phyloP scores from a whole-genome alignment of 1,284 basidiomycete genomes.

The Gymnopus androsaceus region DNA sequence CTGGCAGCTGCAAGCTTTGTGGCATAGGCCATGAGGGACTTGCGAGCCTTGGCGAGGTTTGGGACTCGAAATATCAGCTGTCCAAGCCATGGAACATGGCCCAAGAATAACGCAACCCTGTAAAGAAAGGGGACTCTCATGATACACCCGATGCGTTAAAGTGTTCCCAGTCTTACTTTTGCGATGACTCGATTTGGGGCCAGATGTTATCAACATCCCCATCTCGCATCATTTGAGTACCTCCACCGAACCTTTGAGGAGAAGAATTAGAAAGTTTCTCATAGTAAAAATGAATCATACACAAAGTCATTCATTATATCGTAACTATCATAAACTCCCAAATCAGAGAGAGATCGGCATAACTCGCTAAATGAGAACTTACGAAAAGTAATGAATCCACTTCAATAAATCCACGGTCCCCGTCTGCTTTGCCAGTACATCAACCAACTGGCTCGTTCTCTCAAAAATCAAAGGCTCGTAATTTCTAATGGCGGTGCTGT shows the following conservation, averaged over 20 bases:
- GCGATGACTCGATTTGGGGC: slow-evolving; percentile 36
- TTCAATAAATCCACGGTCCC: slow-evolving; percentile 41
- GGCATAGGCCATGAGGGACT: slow-evolving; percentile 36
- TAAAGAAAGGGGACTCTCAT: neutral
- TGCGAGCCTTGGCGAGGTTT: slow-evolving; percentile 31
- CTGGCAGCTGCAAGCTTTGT: slow-evolving; percentile 30
- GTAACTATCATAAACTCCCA: neutral
- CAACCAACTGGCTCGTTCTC: slow-evolving; percentile 45
- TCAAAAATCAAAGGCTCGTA: slow-evolving; percentile 51
- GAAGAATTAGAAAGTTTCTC: slow-evolving; percentile 13
- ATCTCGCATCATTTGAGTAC: slow-evolving; percentile 43
- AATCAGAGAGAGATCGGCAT: slow-evolving; percentile 30
- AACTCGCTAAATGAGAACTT: slow-evolving; percentile 25
- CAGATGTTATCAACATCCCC: slow-evolving; percentile 37
- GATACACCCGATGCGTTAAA: neutral
- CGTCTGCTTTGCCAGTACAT: slow-evolving; percentile 35
- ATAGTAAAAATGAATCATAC: neutral
- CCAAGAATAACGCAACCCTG: slow-evolving; percentile 37
- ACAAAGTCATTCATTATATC: slow-evolving; percentile 12
- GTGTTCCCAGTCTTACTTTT: slow-evolving; percentile 22
- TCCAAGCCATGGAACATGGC: slow-evolving; percentile 38
- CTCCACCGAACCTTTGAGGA: slow-evolving; percentile 47
- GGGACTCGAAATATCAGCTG: slow-evolving; percentile 30
- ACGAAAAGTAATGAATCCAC: slow-evolving; percentile 60
- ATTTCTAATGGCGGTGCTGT: slow-evolving; percentile 47